Percentiles rank a stretch among this genome's conserved stretches.
phyloP scores from a whole-genome alignment of 208 protist species.

The Endotrypanum monterogeii region DNA sequence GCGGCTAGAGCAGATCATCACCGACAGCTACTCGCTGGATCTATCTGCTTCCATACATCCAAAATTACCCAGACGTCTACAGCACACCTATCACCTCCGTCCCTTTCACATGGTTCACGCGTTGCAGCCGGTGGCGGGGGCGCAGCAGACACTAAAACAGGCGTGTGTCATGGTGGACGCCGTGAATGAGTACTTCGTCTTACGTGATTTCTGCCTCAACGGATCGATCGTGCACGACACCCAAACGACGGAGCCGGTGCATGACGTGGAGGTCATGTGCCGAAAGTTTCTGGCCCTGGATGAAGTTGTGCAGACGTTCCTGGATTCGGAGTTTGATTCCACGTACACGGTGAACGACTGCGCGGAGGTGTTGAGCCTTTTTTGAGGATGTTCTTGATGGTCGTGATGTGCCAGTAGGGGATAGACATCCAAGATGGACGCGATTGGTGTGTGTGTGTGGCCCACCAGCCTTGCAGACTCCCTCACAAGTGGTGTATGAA shows the following conservation, averaged over 20 bases:
- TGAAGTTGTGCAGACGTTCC: slow-evolving; percentile 32
- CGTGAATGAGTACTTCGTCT: slow-evolving; percentile 47
- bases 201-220: slow-evolving; percentile 17
- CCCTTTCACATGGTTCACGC: slow-evolving; percentile 26
- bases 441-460: background rate
- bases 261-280: slow-evolving; percentile 1
- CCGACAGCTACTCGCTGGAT: slow-evolving; percentile 46
- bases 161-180: slow-evolving; percentile 51
- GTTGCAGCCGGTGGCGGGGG: slow-evolving; percentile 32
- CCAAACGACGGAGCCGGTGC: background rate
- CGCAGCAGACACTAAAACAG: slow-evolving; percentile 46
- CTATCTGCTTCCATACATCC: slow-evolving; percentile 27
- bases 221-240: background rate
- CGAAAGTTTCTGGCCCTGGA: slow-evolving; percentile 26
- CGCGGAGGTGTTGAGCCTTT: slow-evolving; percentile 40
- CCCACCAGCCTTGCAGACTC: too few relatives aligned
- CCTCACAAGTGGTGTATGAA: too few relatives aligned
- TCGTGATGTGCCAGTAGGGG: background rate
- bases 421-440: background rate
- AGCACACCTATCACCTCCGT: slow-evolving; percentile 36
- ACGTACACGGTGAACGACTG: slow-evolving; percentile 41
- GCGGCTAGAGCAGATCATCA: slow-evolving; percentile 60
- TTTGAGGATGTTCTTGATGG: background rate
- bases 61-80: slow-evolving; percentile 3
- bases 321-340: slow-evolving; percentile 45